These are phyloP conservation scores for Aegilops speltoides DNA, from an alignment of 176 grass and related monocot genomes.

Conservation along the genomic window DNA sequence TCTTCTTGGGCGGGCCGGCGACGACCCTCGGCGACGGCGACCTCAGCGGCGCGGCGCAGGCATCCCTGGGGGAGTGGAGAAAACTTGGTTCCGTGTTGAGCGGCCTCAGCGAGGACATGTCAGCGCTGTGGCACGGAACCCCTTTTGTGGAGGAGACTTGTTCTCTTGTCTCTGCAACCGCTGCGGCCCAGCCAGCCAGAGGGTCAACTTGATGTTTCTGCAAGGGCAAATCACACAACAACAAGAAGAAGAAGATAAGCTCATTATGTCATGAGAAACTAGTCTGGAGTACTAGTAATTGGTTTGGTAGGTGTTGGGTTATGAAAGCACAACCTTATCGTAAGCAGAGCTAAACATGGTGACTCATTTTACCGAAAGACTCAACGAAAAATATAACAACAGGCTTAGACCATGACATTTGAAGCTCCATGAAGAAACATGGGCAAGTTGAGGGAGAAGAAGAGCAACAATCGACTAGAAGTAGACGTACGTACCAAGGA, in stretches of 20 bases:
- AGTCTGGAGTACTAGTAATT: neutral
- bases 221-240: neutral
- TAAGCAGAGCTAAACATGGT: no score
- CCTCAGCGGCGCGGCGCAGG: constrained; percentile 22
- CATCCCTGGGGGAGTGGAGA: constrained; percentile 28
- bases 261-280: neutral
- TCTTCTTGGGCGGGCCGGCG: constrained; percentile 23
- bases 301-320: neutral
- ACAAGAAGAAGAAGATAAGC: neutral
- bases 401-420: no score
- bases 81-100: constrained; percentile 49
- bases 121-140: neutral
- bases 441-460: no score
- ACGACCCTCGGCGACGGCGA: constrained; percentile 45
- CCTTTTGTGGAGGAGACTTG: neutral
- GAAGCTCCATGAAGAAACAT: no score
- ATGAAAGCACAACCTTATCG: neutral
- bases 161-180: no score
- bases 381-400: no score
- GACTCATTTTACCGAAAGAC: no score
- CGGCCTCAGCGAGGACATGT: constrained; percentile 39
- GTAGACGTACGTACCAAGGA: neutral
- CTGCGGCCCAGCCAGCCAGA: neutral
- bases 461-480: no score
- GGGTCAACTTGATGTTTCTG: neutral